phyloP scores from a whole-genome alignment of 1,284 basidiomycete species.

The Sporisorium graminicola region DNA sequence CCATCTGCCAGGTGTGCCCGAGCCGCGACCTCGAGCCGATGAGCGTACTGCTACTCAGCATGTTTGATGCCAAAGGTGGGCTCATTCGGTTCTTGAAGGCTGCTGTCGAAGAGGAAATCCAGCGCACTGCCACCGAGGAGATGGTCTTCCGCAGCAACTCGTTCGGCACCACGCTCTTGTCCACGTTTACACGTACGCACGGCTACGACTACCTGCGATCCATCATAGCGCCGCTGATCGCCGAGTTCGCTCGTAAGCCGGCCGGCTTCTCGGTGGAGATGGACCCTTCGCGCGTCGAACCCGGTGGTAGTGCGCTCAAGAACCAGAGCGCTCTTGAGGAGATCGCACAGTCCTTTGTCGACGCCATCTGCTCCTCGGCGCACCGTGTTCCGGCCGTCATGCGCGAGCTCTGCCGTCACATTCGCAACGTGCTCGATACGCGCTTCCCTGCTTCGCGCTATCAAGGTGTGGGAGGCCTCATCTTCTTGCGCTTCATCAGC shows the following conservation, averaged over 20 bases:
- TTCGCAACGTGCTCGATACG: constrained; percentile 59
- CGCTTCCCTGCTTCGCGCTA: constrained; percentile 64
- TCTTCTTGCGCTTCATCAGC: constrained; percentile 66
- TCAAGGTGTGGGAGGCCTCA: constrained; percentile 65
- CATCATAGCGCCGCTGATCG: constrained; percentile 63
- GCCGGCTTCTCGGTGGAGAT: constrained; percentile 66
- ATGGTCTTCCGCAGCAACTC: constrained; percentile 67
- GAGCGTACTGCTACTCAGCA: constrained; percentile 57
- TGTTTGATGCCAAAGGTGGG: constrained; percentile 64
- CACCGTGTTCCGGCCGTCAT: constrained; percentile 64
- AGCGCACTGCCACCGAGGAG: constrained; percentile 58
- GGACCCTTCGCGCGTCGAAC: constrained; percentile 56
- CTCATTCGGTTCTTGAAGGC: constrained; percentile 62
- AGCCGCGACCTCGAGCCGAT: constrained; percentile 57
- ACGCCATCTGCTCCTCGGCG: constrained; percentile 64
- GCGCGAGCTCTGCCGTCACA: constrained; percentile 65
- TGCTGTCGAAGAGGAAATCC: constrained; percentile 61
- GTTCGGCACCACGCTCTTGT: constrained; percentile 62
- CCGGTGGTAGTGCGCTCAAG: constrained; percentile 53
- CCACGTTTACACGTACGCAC: constrained; percentile 62
- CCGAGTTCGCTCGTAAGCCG: constrained; percentile 60
- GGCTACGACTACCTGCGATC: constrained; percentile 66
- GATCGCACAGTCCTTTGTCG: constrained; percentile 64
- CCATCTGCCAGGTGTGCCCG: constrained; percentile 60
- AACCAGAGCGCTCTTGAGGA: constrained; percentile 63